These are phyloP conservation scores for Cubamyces lactineus DNA, from an alignment of 768 basidiomycete genomes.

Conservation along the genomic window DNA sequence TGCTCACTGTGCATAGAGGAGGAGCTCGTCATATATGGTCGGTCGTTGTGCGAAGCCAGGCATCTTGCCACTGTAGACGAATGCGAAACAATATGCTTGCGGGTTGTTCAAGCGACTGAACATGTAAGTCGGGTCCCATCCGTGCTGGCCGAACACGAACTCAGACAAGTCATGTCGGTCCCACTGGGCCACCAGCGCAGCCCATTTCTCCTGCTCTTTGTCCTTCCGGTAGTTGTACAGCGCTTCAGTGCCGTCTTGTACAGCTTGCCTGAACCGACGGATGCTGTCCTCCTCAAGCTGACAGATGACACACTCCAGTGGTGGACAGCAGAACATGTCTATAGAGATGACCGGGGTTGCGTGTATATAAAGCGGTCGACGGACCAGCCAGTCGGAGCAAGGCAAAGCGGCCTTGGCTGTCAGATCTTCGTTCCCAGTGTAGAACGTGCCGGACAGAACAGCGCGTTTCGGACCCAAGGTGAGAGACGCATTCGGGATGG, in stretches of 20 bases:
- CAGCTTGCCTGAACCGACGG: neutral
- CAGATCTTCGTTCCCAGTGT: neutral
- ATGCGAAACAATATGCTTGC: neutral
- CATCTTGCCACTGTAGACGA: neutral
- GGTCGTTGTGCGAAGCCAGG: neutral
- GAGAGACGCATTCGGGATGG: neutral
- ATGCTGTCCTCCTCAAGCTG: neutral
- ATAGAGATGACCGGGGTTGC: neutral
- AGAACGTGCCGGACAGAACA: neutral
- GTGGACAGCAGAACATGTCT: neutral
- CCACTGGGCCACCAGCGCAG: neutral
- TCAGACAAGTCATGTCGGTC: neutral
- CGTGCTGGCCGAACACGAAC: neutral
- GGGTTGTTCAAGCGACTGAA: neutral
- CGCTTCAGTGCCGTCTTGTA: neutral
- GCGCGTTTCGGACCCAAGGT: neutral
- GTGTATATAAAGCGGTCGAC: neutral
- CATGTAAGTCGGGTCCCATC: neutral
- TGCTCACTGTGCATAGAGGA: neutral
- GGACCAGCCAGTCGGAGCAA: neutral
- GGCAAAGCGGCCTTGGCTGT: neutral
- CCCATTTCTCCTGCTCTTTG: neutral
- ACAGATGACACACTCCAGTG: neutral
- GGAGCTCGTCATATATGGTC: neutral
- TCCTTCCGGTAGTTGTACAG: neutral